Conservation (phyloP, 768 basidiomycete species). For the Lactarius tabidus region DNA sequence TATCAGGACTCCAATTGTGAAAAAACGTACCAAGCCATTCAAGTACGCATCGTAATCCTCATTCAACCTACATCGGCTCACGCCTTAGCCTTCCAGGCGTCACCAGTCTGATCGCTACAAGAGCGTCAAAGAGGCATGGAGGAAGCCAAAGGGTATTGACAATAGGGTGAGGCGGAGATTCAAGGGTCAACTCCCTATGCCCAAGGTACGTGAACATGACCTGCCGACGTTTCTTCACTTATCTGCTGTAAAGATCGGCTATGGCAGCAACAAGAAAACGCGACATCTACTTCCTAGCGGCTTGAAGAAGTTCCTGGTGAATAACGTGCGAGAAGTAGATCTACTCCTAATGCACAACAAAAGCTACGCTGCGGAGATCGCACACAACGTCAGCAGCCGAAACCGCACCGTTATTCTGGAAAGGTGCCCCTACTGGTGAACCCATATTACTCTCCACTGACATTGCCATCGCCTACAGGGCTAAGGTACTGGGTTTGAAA, state of each 20-base stretch:
- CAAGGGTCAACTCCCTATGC: slow-evolving; percentile 96
- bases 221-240: neutral
- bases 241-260: slow-evolving; percentile 55
- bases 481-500: slow-evolving; percentile 84
- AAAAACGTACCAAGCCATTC: slow-evolving; percentile 97
- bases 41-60: slow-evolving; percentile 55
- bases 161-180: slow-evolving; percentile 94
- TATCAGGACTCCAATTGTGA: slow-evolving; percentile 69
- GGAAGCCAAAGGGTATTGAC: slow-evolving; percentile 99
- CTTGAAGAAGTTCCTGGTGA: slow-evolving; percentile 92
- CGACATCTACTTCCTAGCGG: slow-evolving; percentile 95
- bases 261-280: slow-evolving; percentile 93
- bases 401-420: slow-evolving; percentile 91
- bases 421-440: slow-evolving; percentile 45
- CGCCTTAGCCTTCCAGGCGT: slow-evolving; percentile 51
- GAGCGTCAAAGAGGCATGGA: slow-evolving; percentile 96
- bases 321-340: slow-evolving; percentile 90
- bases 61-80: neutral
- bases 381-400: slow-evolving; percentile 92
- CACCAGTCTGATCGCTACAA: slow-evolving; percentile 99
- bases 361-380: slow-evolving; percentile 92
- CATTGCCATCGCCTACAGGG: slow-evolving; percentile 41
- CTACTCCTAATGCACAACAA: slow-evolving; percentile 98
- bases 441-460: neutral
- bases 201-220: slow-evolving; percentile 58